Percentiles rank a stretch among this genome's conserved stretches.
phyloP scores from a whole-genome alignment of 768 basidiomycete genomes.

The Astraeus odoratus region DNA sequence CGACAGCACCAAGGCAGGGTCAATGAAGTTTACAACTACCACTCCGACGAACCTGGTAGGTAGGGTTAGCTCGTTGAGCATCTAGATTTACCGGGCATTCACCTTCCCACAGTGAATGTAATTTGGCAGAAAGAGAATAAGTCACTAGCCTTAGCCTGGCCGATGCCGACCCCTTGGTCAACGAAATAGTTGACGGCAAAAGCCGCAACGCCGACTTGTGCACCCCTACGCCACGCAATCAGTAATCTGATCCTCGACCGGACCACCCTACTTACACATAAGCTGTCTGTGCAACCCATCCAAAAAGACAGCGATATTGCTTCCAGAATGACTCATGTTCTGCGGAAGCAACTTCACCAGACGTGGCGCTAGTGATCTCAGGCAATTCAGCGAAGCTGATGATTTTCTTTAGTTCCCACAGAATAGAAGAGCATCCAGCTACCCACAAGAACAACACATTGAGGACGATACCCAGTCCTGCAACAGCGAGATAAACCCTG shows the following conservation, averaged over 20 bases:
- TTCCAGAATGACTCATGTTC: constrained; percentile 55
- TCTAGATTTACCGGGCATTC: constrained; percentile 8
- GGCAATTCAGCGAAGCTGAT: constrained; percentile 61
- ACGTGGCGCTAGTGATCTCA: constrained; percentile 65
- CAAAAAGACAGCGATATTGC: constrained; percentile 66
- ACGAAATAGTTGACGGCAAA: constrained; percentile 64
- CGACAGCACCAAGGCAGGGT: constrained; percentile 56
- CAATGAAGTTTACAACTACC: constrained; percentile 51
- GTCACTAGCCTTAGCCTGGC: constrained; percentile 46
- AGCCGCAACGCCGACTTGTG: constrained; percentile 60
- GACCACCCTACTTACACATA: constrained; percentile 40
- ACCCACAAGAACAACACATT: constrained; percentile 60
- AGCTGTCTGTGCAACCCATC: constrained; percentile 64
- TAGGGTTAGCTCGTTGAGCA: constrained; percentile 8
- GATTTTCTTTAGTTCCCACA: neutral
- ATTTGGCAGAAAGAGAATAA: constrained; percentile 69
- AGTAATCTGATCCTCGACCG: neutral
- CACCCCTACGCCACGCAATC: constrained; percentile 34
- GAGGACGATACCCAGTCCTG: constrained; percentile 53
- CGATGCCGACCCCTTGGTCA: constrained; percentile 54
- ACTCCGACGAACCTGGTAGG: constrained; percentile 52
- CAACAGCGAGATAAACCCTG: constrained; percentile 62
- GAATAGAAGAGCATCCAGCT: neutral
- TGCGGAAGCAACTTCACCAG: constrained; percentile 40
- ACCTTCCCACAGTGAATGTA: constrained; percentile 59